A percentile compares a stretch with the other conserved stretches of the same genome.
Evolutionary conservation across 441 rosid species (phyloP).

Genomic region (Eruca vesicaria): DNA sequence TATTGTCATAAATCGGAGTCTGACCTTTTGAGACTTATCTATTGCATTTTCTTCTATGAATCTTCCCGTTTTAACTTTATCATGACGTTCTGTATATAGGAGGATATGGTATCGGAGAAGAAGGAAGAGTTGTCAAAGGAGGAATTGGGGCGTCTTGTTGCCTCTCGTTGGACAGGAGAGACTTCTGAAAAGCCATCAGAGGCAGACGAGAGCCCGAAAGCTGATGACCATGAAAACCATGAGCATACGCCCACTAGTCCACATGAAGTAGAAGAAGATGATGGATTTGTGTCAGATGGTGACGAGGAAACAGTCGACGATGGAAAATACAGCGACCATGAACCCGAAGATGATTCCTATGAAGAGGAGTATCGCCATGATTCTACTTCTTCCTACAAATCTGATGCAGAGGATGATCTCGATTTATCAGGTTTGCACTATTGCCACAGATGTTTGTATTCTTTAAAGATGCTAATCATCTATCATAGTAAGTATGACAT

Average conservation of each 20-base stretch:
- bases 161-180: constrained; percentile 97
- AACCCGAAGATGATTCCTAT: constrained; percentile 49
- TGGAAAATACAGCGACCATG: constrained; percentile 56
- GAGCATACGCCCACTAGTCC: constrained; percentile 45
- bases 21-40: constrained; percentile 13
- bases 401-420: constrained; percentile 57
- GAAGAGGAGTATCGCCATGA: constrained; percentile 54
- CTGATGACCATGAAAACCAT: constrained; percentile 42
- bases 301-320: constrained; percentile 61
- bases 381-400: constrained; percentile 49
- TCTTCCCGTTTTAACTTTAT: background rate
- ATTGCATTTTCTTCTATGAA: constrained; percentile 6
- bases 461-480: background rate
- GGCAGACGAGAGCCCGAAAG: constrained; percentile 37
- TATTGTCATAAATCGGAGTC: background rate
- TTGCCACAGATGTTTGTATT: constrained; percentile 1
- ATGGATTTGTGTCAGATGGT: constrained; percentile 74
- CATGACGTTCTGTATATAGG: constrained; percentile 40
- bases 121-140: constrained; percentile 80
- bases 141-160: constrained; percentile 93
- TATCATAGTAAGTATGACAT: constrained; percentile 15
- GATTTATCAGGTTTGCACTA: constrained; percentile 60
- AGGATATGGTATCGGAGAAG: constrained; percentile 44
- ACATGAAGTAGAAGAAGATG: constrained; percentile 55
- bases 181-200: constrained; percentile 49